phyloP scores from a whole-genome alignment of 2,329 filamentous ascomycete species.

The Cladobotryum mycophilum region DNA sequence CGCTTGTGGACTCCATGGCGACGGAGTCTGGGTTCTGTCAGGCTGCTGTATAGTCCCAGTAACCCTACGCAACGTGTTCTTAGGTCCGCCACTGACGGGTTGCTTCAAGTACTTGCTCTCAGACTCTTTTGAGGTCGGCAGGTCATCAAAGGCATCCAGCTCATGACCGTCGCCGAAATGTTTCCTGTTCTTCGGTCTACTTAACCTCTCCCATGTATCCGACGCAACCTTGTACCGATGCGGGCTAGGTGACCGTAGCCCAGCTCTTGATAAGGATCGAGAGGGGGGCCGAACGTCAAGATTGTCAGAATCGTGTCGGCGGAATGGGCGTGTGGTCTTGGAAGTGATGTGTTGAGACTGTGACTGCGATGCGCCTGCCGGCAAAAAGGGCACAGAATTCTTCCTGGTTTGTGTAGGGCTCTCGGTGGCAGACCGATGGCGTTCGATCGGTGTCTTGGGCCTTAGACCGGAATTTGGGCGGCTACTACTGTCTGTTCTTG shows the following conservation, averaged over 20 bases:
- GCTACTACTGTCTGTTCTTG: conserved; percentile 44
- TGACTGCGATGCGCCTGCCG: conserved; percentile 64
- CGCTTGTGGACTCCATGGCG: conserved; percentile 48
- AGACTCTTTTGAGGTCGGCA: conserved; percentile 76
- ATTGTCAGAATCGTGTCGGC: conserved; percentile 77
- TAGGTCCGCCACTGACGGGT: conserved; percentile 64
- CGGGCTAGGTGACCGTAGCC: conserved; percentile 56
- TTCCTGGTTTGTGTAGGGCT: conserved; percentile 50
- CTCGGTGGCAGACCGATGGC: conserved; percentile 42
- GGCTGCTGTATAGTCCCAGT: conserved; percentile 50
- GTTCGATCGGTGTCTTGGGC: conserved; percentile 67
- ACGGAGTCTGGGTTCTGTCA: conserved; percentile 47
- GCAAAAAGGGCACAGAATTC: conserved; percentile 67
- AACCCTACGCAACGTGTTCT: conserved; percentile 51
- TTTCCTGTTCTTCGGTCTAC: conserved; percentile 52
- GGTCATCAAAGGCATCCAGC: conserved; percentile 87
- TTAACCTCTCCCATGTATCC: conserved; percentile 59
- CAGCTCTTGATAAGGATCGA: conserved; percentile 51
- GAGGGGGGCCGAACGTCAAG: conserved; percentile 53
- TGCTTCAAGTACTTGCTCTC: conserved; percentile 81
- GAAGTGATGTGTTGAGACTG: conserved; percentile 74
- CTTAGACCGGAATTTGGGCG: conserved; percentile 49
- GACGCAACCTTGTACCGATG: conserved; percentile 41
- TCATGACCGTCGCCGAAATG: conserved; percentile 88
- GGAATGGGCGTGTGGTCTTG: conserved; percentile 64